Evolutionary conservation across 768 basidiomycete species (phyloP), one percentile per base, ranked within the genome.

Genomic region (Pleurotus tuber-regium): DNA sequence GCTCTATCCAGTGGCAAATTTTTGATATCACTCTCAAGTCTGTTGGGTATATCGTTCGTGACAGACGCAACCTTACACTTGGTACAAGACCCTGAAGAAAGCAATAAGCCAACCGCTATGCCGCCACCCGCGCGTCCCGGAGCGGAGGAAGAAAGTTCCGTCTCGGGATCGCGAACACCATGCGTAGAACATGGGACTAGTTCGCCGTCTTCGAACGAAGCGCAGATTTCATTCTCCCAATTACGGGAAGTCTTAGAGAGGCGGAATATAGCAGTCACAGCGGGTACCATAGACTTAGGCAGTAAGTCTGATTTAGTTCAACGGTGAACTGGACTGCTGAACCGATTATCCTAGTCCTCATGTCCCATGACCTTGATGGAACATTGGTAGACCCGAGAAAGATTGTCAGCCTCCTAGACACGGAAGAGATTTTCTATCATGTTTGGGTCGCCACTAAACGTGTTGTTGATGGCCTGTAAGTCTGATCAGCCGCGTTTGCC

Each of bases 281-380:
- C 70, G 5, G 66, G 77, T 50, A 76, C 75, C 4, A 57, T 74
- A 11, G 63, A 80, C 56, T 69, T 75, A 24, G 61, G 71, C 59
- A 65, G 79, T 79, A 62, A 50, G 75, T 64, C 14, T 54, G 4
- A 26, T 54, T 9, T 57, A 57, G 47, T 16, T 25, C 0, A 53
- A 24, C 12, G 28, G 28, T 26, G 19, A 42, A 42, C 24, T 43
- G 23, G 6, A 9, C 14, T 19, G 9, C 28, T n/a, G 39, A 19
- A 43, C 12, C 4, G 5, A 12, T 31, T 35, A 40, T 39, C 55
- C 23, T 28, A 65, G 63, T 55, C 44, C 59, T 65, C 14, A 54
- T 59, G 16, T 41, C 60, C 9, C 48, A 61, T 42, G 54, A 63
- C 38, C 52, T 67, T 14, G 59, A 61, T 54, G 69, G 69, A 25